Base-by-base conservation (phyloP, 2,329 filamentous ascomycete species). In the Coniochaeta sp. region DNA sequence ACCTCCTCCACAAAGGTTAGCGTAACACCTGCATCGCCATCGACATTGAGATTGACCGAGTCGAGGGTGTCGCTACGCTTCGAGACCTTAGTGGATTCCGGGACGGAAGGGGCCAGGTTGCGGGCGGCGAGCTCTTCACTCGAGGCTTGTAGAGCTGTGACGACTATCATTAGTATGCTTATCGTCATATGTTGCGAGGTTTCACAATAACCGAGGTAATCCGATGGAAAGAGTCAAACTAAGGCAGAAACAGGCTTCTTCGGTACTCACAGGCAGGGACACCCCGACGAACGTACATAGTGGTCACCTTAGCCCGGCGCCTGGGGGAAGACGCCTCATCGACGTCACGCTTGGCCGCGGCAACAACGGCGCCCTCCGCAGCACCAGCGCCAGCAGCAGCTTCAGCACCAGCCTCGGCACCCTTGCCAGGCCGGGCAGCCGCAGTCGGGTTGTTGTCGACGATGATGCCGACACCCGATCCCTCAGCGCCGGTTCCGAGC, bases 1-100 rank as follows among this genome's bases (percentile, higher is more conserved):
- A 73, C 66, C 22, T 71, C 72, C 70, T 78, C 77, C 33, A 79
- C 73, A 66, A 78, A 78, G 1, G 76, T 78, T 76, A 79, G 77
- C 47, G 76, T 78, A 57, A 78, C 67, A n/a, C 76, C 76, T 66
- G 77, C 74, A 47, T 71, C 68, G 40, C 72, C 75, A 58, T 76
- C 73, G 17, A 78, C 76, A 33, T 78, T 79, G 40, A 79, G 67
- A 68, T 78, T 79, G 67, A 79, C 73, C 12, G 71, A 67, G 61
- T 79, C 76, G 24, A 78, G 73, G 61, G 70, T 64, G 12, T 66
- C 65, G 26, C 47, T 52, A 6, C 66, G 63, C 38, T 60, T 61
- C 11, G 64, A 59, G 24, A 63, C 47, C 24, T 52, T 26, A 8
- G 44, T 50, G 22, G 24, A 24, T 1, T 56, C 36, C 24, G 56